These are phyloP conservation scores for Penicillium verhagenii DNA, from an alignment of 495 filamentous ascomycete species.

Conservation along the genomic window DNA sequence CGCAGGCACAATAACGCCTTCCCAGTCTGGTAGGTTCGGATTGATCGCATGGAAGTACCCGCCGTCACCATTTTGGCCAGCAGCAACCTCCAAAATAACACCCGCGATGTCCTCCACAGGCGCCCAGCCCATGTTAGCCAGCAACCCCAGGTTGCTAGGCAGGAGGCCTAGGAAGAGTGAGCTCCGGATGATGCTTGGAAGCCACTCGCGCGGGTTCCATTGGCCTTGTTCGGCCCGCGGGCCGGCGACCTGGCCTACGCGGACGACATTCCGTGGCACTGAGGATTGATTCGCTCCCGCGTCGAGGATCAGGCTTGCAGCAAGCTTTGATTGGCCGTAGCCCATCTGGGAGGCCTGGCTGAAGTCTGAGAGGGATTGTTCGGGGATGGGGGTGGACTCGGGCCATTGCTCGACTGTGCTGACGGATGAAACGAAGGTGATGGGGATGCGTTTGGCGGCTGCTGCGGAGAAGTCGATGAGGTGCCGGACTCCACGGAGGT, in stretches of 20 bases:
- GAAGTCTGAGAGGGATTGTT: slow-evolving; percentile 45
- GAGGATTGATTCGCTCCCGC: not conserved
- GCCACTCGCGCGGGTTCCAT: slow-evolving; percentile 40
- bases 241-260: slow-evolving; percentile 60
- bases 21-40: slow-evolving; percentile 8
- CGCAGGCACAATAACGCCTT: slow-evolving; percentile 2
- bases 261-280: slow-evolving; percentile 45
- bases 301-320: slow-evolving; percentile 6
- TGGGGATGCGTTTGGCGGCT: slow-evolving; percentile 37
- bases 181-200: slow-evolving; percentile 15
- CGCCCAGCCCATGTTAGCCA: slow-evolving; percentile 11
- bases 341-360: slow-evolving; percentile 34
- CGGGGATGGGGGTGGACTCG: slow-evolving; percentile 35
- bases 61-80: not conserved
- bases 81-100: slow-evolving; percentile 12
- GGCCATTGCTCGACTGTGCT: slow-evolving; percentile 40
- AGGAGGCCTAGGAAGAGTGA: slow-evolving; percentile 4
- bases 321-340: slow-evolving; percentile 54
- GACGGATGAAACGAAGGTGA: slow-evolving; percentile 57
- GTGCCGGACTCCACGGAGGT: slow-evolving; percentile 49
- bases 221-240: slow-evolving; percentile 30
- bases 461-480: slow-evolving; percentile 48
- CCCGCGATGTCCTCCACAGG: slow-evolving; percentile 19
- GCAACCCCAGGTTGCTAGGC: slow-evolving; percentile 2
- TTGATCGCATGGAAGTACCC: slow-evolving; percentile 23